Base-by-base conservation (phyloP, 106 monocot genomes). In the Iris macrosiphon region DNA sequence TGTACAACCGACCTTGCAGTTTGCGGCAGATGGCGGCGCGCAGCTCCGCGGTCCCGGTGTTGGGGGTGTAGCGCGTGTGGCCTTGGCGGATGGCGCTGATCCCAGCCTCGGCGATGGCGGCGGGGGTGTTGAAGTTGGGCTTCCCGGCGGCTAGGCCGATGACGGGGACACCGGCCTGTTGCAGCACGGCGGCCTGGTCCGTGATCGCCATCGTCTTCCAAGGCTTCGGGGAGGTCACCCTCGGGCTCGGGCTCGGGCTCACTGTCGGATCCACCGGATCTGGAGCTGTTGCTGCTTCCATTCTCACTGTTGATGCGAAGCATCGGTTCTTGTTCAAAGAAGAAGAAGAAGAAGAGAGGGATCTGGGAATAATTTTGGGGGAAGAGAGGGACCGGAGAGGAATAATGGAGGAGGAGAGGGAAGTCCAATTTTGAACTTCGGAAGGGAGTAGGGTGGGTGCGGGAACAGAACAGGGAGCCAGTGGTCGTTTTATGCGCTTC, bases 181-280 rank as follows among this genome's bases (percentile, higher is more conserved):
- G 74, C 33, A 96, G 95, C 15, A 89, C 82, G 18, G 89, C 86
- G 33, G 95, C 95, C 34, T 74, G 82, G 59, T 96, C 95, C 6
- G 86, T 80, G 57, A 96, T 96, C 19, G 85, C 86, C 82, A 96
- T 86, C 13, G 95, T 96, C 69, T 96, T 96, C 4, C 89, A 96
- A 1, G 95, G 95, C 40, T 89, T 89, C 2, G 89, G 40, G 22
- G 95, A 64, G 45, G 32, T 82, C n/a, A 79, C 95, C 43, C 81
- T 73, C n/a, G 95, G 95, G 39, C 77, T 89, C 42, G 89, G 74
- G 10, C 82, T 52, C 0, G 52, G 18, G 66, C 89, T 89, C 57
- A n/a, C n/a, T n/a, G n/a, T n/a, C n/a, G n/a, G n/a, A n/a, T n/a
- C n/a, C n/a, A n/a, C n/a, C n/a, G n/a, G n/a, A n/a, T n/a, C n/a